Evolutionary conservation across 1,284 basidiomycete species (phyloP), one percentile per base, ranked within the genome.

Genomic region (Ceraceosorus guamensis): DNA sequence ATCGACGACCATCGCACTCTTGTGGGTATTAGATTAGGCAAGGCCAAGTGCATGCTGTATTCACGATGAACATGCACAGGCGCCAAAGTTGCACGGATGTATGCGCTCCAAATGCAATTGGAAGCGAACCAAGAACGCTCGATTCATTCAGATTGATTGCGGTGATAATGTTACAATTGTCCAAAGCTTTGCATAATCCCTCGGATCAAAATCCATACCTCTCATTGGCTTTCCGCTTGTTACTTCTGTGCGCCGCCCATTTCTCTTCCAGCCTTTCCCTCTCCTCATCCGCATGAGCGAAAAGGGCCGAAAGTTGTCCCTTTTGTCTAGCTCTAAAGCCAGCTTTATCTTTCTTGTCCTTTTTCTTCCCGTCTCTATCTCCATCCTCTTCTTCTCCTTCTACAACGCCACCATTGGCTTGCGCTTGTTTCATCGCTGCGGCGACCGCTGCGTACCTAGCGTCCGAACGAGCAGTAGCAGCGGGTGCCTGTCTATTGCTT

Each of bases 291-390:
- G 73, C 73, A 59, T 66, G 56, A 33, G 58, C 67, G 13, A 75
- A 47, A 14, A 75, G 56, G 31, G 63, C 63, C 24, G 61, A 64
- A 37, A 75, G 63, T 57, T 75, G 73, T 16, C 73, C 73, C 53
- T 66, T 62, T 50, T 43, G 56, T 52, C 58, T 61, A 32, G 46
- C 73, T 55, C 57, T 59, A 61, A 33, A 61, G 46, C 62, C 65
- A 34, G 56, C 62, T 37, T 59, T 46, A 24, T n/a, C n/a, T n/a
- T n/a, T n/a, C n/a, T 57, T 58, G 13, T 69, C 69, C 1, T 59
- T 62, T 35, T 65, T 65, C 48, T 63, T 63, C 37, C 48, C 48
- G 58, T n/a, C 58, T 33, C 58, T 59, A 39, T 64, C 62, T 13
- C 49, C 52, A 11, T 55, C 55, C 18, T 56, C 52, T 5, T 58